Evolutionary conservation across 345 rosid genomes (phyloP).

Genomic region (Lenwebbia sp.): DNA sequence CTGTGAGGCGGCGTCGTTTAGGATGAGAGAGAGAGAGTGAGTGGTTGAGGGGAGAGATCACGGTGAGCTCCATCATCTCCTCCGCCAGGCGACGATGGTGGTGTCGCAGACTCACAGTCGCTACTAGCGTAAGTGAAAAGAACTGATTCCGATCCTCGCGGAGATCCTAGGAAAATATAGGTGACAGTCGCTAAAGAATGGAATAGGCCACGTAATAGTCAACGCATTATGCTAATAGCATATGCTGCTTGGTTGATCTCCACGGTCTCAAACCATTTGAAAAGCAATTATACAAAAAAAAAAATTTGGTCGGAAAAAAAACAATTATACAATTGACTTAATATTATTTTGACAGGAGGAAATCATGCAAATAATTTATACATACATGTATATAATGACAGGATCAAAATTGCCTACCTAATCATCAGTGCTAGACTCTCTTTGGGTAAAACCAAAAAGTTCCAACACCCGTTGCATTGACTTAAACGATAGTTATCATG

Average conservation of each 20-base stretch:
- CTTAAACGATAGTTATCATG: not conserved
- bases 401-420: not conserved
- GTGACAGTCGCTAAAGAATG: too few relatives aligned
- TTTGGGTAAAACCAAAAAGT: fast-evolving
- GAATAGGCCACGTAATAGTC: fast-evolving
- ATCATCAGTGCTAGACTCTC: too few relatives aligned
- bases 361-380: not conserved
- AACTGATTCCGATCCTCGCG: not conserved
- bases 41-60: not conserved
- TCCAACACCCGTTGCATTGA: not conserved
- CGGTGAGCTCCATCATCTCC: not conserved
- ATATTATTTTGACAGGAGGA: not conserved
- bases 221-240: not conserved
- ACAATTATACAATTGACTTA: not conserved
- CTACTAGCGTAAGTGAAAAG: not conserved
- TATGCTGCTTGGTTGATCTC: not conserved
- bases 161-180: not conserved
- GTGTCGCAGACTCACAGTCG: not conserved
- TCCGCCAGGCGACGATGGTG: not conserved
- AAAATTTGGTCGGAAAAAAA: too few relatives aligned
- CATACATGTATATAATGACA: not conserved
- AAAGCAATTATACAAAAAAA: too few relatives aligned
- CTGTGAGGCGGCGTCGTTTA: not conserved
- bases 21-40: not conserved
- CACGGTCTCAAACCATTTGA: too few relatives aligned